A percentile compares a stretch with the other conserved stretches of the same genome.
Conservation (phyloP, 306 rosid genomes). For the Trichosanthes cucumerina region DNA sequence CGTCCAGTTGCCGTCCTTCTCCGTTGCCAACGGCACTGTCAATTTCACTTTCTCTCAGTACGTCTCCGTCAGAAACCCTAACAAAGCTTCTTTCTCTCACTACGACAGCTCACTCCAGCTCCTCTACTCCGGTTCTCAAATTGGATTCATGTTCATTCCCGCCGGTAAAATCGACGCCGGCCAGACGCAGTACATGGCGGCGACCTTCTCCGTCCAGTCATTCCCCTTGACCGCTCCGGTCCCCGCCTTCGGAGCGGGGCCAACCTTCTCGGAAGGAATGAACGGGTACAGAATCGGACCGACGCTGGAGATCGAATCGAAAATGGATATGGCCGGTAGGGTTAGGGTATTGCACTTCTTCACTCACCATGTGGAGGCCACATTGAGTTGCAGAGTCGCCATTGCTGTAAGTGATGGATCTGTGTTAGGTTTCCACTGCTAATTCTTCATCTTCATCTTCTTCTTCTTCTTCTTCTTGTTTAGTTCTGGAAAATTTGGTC, state of each 20-base stretch:
- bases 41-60: slow-evolving; percentile 80
- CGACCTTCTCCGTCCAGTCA: slow-evolving; percentile 60
- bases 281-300: slow-evolving; percentile 33
- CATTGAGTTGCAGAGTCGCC: slow-evolving; percentile 43
- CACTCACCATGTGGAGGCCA: slow-evolving; percentile 59
- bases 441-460: neutral
- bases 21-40: slow-evolving; percentile 49
- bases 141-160: slow-evolving; percentile 94
- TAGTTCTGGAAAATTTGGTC: neutral
- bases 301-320: slow-evolving; percentile 63
- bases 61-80: slow-evolving; percentile 72
- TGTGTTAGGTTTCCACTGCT: slow-evolving; percentile 78
- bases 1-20: slow-evolving; percentile 71
- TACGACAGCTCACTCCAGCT: slow-evolving; percentile 83
- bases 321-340: slow-evolving; percentile 60
- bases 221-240: slow-evolving; percentile 36
- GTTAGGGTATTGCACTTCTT: slow-evolving; percentile 67
- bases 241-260: slow-evolving; percentile 15
- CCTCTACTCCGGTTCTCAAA: slow-evolving; percentile 51
- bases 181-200: slow-evolving; percentile 62
- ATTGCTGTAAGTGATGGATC: slow-evolving; percentile 60
- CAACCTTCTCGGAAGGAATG: slow-evolving; percentile 23
- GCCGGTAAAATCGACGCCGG: slow-evolving; percentile 68
- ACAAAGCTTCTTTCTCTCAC: slow-evolving; percentile 63
- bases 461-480: neutral